Evolutionary conservation across 352 stramenopile species (phyloP).

Genomic region (Globisporangium ultimum): DNA sequence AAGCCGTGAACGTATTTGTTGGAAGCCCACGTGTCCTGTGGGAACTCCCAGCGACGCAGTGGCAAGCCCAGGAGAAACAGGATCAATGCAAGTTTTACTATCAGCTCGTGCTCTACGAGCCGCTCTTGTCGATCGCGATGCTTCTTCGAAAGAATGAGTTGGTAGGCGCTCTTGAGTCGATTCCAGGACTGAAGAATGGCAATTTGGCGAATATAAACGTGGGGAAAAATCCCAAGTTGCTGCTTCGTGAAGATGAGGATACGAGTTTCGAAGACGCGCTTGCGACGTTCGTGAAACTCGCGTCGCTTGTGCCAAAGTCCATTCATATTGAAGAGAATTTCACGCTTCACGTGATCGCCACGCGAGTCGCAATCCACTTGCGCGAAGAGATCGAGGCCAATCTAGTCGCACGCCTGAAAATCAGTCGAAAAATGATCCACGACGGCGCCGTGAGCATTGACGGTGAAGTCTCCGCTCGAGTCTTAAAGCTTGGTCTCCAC

Average conservation of each 20-base stretch:
- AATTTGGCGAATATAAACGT: constrained; percentile 72
- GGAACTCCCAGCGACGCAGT: constrained; percentile 51
- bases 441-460: constrained; percentile 43
- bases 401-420: constrained; percentile 51
- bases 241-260: constrained; percentile 42
- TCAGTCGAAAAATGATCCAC: constrained; percentile 60
- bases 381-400: constrained; percentile 69
- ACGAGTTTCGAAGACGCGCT: constrained; percentile 48
- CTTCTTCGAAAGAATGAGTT: constrained; percentile 88
- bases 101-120: constrained; percentile 57
- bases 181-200: constrained; percentile 69
- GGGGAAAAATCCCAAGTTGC: constrained; percentile 58
- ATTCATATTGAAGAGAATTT: constrained; percentile 63
- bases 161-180: constrained; percentile 67
- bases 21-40: constrained; percentile 68
- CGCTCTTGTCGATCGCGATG: constrained; percentile 44
- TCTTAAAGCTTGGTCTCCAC: constrained; percentile 86
- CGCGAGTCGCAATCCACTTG: constrained; percentile 61
- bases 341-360: constrained; percentile 43
- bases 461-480: constrained; percentile 66
- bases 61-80: constrained; percentile 52
- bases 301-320: constrained; percentile 55
- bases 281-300: constrained; percentile 51
- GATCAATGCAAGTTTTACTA: constrained; percentile 68
- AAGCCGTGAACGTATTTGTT: constrained; percentile 66